Percentiles rank a stretch among this genome's conserved stretches.
phyloP scores from a whole-genome alignment of 1,139 yeast species.

The Suhomyces bokatorum region DNA sequence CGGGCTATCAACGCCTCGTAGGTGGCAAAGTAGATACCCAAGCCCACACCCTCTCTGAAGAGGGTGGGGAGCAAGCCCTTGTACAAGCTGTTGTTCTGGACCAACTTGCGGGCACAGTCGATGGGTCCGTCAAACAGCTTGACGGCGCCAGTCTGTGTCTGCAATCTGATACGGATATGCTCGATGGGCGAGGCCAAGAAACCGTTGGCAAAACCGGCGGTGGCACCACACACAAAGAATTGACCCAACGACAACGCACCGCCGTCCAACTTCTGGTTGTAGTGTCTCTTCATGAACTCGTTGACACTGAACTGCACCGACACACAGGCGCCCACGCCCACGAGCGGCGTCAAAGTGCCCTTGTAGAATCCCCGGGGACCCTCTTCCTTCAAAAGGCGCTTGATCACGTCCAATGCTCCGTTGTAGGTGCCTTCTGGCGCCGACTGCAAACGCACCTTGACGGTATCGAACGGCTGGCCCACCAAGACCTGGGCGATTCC shows the following conservation, averaged over 20 bases:
- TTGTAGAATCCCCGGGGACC: constrained; percentile 83
- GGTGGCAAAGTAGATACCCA: constrained; percentile 85
- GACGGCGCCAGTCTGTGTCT: constrained; percentile 65
- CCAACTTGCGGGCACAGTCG: constrained; percentile 68
- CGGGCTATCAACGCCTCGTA: constrained; percentile 80
- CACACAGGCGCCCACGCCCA: constrained; percentile 94
- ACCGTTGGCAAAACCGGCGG: constrained; percentile 88
- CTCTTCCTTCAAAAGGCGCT: constrained; percentile 66
- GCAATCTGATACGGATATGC: constrained; percentile 87
- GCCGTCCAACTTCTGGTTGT: constrained; percentile 44
- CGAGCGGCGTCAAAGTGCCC: constrained; percentile 78
- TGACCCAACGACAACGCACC: constrained; percentile 50
- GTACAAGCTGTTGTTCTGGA: constrained; percentile 58
- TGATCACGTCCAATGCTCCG: constrained; percentile 77
- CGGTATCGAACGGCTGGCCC: constrained; percentile 97
- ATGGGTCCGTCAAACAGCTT: constrained; percentile 69
- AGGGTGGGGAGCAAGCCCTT: constrained; percentile 81
- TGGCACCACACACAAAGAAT: constrained; percentile 78
- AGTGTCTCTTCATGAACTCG: constrained; percentile 86
- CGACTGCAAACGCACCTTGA: constrained; percentile 86
- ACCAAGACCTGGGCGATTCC: constrained; percentile 92
- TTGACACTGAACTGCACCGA: constrained; percentile 82
- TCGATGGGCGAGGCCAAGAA: constrained; percentile 89
- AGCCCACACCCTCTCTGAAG: constrained; percentile 80
- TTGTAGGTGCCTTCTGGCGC: constrained; percentile 75